Evolutionary conservation across 768 basidiomycete species (phyloP), one percentile per base, ranked within the genome.

Genomic region (Boletales sp.): DNA sequence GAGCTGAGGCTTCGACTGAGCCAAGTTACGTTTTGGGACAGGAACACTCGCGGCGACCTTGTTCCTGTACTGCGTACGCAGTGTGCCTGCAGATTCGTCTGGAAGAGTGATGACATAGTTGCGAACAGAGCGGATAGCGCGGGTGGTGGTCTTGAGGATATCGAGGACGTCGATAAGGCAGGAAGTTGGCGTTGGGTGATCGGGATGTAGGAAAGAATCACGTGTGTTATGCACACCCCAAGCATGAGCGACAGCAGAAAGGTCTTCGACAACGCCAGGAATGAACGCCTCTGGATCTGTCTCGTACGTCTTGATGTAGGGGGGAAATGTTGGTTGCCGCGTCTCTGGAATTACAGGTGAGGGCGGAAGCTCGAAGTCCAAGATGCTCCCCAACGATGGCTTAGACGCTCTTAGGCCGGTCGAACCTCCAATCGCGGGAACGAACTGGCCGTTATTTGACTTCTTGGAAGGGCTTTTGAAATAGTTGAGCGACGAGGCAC

Each of bases 231-330:
- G 72, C 34, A 88, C 70, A 21, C 66, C 67, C 90, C 90, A 93
- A 4, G 74, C 78, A 3, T 68, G 69, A n/a, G 82, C 71, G 21
- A 90, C 81, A 5, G 76, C 71, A 11, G 74, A 73, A 36, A 94
- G 77, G 57, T 90, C 89, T n/a, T 84, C 80, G 17, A 89, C 77
- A 14, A 91, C 86, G 1, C 82, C 82, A 3, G 89, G 87, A 38
- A 88, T 77, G 18, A 94, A 78, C 14, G 79, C 80, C 52, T 87
- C 87, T 10, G 89, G 88, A 60, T 93, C 84, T 12, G 82, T 81
- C 60, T 88, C 83, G 62, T 78, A 79, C 1, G 79, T 78, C 57
- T 83, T 87, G 58, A 84, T 74, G 57, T 79, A 74, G 0, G 80
- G 79, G 21, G 80, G 72, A 52, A 79, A 76, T 3, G 72, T 40